Conservation (phyloP, 768 basidiomycete genomes). For the Nidularia sp. region DNA sequence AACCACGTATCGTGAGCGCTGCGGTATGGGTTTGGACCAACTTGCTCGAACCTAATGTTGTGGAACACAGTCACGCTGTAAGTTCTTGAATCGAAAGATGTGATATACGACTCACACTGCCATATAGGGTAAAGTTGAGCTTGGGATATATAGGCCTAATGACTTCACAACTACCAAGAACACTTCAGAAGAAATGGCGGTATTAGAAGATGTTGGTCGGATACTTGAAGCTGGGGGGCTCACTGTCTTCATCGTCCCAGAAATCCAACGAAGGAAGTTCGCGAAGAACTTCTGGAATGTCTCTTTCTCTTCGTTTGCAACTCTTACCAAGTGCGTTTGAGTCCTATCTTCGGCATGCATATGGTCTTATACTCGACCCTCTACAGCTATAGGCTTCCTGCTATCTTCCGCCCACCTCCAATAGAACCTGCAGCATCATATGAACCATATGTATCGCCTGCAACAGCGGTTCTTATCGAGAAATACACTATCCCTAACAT, state of each 20-base stretch:
- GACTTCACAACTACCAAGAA: slow-evolving; percentile 36
- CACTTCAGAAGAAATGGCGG: slow-evolving; percentile 31
- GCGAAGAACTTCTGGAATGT: slow-evolving; percentile 66
- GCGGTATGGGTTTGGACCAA: slow-evolving; percentile 55
- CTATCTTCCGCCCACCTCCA: slow-evolving; percentile 47
- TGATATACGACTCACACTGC: not conserved
- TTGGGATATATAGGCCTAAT: slow-evolving; percentile 53
- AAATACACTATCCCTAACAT: slow-evolving; percentile 43
- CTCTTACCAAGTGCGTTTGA: slow-evolving; percentile 36
- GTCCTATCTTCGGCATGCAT: not conserved
- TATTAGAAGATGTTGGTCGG: slow-evolving; percentile 40
- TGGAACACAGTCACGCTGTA: slow-evolving; percentile 51
- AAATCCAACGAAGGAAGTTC: slow-evolving; percentile 63
- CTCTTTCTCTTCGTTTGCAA: slow-evolving; percentile 46
- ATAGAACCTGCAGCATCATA: slow-evolving; percentile 28
- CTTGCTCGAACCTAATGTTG: slow-evolving; percentile 37
- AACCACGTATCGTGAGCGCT: slow-evolving; percentile 51
- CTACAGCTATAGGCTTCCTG: slow-evolving; percentile 38
- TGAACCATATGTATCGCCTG: slow-evolving; percentile 31
- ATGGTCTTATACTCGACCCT: not conserved
- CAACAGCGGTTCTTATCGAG: slow-evolving; percentile 35
- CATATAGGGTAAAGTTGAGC: slow-evolving; percentile 40
- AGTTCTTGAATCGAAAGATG: slow-evolving; percentile 10
- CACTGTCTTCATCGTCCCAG: slow-evolving; percentile 40
- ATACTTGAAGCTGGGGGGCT: slow-evolving; percentile 47